These are phyloP conservation scores for Linum tenue DNA, from an alignment of 345 rosid species.

Conservation along the genomic window DNA sequence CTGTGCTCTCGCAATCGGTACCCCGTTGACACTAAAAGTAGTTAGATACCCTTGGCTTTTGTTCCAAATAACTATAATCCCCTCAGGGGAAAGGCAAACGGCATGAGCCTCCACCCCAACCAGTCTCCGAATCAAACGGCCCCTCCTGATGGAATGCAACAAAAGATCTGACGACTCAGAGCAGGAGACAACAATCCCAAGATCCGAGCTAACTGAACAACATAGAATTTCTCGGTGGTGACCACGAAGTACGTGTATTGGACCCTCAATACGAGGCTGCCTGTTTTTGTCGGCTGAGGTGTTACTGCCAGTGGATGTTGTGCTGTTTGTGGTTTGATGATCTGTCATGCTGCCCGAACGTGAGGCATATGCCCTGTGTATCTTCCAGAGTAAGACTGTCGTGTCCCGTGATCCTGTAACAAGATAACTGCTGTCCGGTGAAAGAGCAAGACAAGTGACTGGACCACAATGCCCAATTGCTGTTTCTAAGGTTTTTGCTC, in stretches of 20 bases:
- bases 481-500: constrained; percentile 80
- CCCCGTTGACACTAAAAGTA: constrained; percentile 71
- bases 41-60: constrained; percentile 43
- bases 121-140: constrained; percentile 75
- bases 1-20: constrained; percentile 48
- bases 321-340: constrained; percentile 29
- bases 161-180: constrained; percentile 64
- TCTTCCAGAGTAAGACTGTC: constrained; percentile 85
- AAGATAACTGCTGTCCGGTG: constrained; percentile 73
- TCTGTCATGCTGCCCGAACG: constrained; percentile 47
- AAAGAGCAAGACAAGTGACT: constrained; percentile 92
- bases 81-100: constrained; percentile 73
- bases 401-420: constrained; percentile 86
- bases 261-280: constrained; percentile 72
- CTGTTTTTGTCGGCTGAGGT: constrained; percentile 52
- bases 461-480: constrained; percentile 93
- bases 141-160: constrained; percentile 78
- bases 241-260: constrained; percentile 86
- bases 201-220: constrained; percentile 84
- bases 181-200: constrained; percentile 73
- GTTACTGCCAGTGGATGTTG: constrained; percentile 36
- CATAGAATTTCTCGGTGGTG: constrained; percentile 59
- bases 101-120: constrained; percentile 68
- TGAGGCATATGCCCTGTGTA: constrained; percentile 50
- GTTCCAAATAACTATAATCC: constrained; percentile 78